These are phyloP conservation scores for Coemansia sp. DNA, from an alignment of 192 early-diverging fungal species.

Conservation along the genomic window DNA sequence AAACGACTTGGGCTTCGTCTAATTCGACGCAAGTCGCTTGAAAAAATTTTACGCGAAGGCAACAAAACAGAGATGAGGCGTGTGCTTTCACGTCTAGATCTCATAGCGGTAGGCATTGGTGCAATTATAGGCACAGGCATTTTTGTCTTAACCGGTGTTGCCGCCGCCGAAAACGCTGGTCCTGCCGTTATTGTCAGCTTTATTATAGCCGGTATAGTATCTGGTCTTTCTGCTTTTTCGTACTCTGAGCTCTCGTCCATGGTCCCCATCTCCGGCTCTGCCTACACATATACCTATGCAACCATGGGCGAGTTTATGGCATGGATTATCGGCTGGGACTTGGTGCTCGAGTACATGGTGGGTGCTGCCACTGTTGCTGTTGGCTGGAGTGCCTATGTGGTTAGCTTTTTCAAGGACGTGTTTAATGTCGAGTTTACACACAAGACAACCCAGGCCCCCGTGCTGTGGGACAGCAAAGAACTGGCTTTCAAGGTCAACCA, in stretches of 20 bases:
- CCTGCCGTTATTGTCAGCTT: slow-evolving; percentile 82
- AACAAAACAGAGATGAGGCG: slow-evolving; percentile 52
- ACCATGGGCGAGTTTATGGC: slow-evolving; percentile 83
- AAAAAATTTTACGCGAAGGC: slow-evolving; percentile 45
- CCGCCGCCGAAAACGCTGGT: slow-evolving; percentile 73
- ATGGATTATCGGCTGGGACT: slow-evolving; percentile 91
- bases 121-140: slow-evolving; percentile 81
- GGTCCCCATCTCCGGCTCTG: slow-evolving; percentile 82
- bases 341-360: slow-evolving; percentile 85
- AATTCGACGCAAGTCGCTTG: slow-evolving; percentile 34
- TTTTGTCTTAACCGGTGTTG: slow-evolving; percentile 71
- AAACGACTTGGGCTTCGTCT: slow-evolving; percentile 17
- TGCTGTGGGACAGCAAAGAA: slow-evolving; percentile 59
- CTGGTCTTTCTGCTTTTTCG: slow-evolving; percentile 72
- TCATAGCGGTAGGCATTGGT: slow-evolving; percentile 66
- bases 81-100: slow-evolving; percentile 56
- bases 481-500: slow-evolving; percentile 30
- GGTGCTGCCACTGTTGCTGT: slow-evolving; percentile 77
- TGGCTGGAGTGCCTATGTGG: slow-evolving; percentile 83
- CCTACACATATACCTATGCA: slow-evolving; percentile 83
- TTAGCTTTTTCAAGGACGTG: slow-evolving; percentile 61
- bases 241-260: slow-evolving; percentile 86
- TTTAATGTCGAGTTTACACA: slow-evolving; percentile 52
- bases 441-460: slow-evolving; percentile 65
- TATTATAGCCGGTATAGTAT: slow-evolving; percentile 69